Base-by-base conservation (phyloP, 352 stramenopile species). In the Pythium coloratum region DNA sequence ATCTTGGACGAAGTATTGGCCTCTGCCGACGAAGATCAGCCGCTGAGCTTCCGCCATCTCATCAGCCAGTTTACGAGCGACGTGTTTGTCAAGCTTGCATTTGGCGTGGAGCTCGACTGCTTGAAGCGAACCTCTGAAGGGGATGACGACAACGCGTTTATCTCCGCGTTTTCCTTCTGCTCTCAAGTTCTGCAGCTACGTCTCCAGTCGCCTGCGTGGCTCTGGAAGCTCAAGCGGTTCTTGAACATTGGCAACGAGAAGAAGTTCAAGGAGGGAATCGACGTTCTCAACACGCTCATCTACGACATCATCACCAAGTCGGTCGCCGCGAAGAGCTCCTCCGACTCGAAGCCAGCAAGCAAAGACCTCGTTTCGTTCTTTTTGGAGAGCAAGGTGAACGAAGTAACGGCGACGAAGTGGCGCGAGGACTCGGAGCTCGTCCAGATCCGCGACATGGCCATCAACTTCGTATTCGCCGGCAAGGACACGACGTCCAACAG, bases 401-500 rank as follows among this genome's bases (percentile, higher is more conserved):
- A 38, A 38, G 33, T 38, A 9, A 38, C 33, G 33, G 33, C 33
- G 5, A 38, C 30, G 10, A 40, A 30, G 7, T 59, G 72, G 13
- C 66, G 32, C 8, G 63, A 51, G 16, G 55, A 66, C 13, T 66
- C 68, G 9, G 66, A 80, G 40, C 40, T 70, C 3, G 63, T 69
- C 40, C 70, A 82, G 40, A 53, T 92, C 2, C 80, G 84, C 33
- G 81, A 95, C 69, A 87, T 94, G 62, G 77, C 86, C 9, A 66
- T 93, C 32, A 92, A 86, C 64, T 92, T 95, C 58, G 80, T 96
- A 51, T 76, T 88, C 6, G 86, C 80, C 0, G 84, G 86, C 14
- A 79, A 86, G 5, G 87, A 92, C 60, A 93, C 88, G 13, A 91
- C 86, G 14, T 82, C 88, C 2, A 77, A 78, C 51, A 86, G 71